Conservation (phyloP, 2,329 filamentous ascomycete species). For the Fusarium sp. region DNA sequence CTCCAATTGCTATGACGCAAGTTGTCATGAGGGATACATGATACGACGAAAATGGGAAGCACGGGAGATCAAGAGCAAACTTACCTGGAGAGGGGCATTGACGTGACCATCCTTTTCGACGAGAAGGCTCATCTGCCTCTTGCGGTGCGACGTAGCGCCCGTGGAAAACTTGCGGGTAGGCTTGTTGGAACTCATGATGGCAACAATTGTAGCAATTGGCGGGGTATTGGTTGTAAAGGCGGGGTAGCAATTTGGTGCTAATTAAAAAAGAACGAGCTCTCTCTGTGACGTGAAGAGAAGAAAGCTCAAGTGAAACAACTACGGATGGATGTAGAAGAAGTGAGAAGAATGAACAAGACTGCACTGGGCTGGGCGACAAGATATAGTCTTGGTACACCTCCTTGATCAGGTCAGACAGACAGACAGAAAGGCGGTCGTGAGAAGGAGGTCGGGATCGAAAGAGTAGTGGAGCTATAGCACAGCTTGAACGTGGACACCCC, state of each 20-base stretch:
- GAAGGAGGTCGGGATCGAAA: slow-evolving; percentile 38
- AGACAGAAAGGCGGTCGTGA: slow-evolving; percentile 41
- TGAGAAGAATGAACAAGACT: slow-evolving; percentile 11
- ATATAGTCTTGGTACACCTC: slow-evolving; percentile 35
- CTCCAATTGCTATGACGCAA: slow-evolving; percentile 15
- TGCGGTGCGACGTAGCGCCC: slow-evolving; percentile 56
- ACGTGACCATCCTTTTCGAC: slow-evolving; percentile 55
- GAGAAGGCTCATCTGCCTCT: slow-evolving; percentile 57
- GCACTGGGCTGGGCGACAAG: slow-evolving; percentile 22
- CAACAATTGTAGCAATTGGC: slow-evolving; percentile 12
- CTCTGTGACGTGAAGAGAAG: slow-evolving; percentile 9
- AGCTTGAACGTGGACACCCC: slow-evolving; percentile 27
- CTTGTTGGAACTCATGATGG: slow-evolving; percentile 41
- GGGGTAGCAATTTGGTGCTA: slow-evolving; percentile 15
- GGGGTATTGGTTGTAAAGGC: slow-evolving; percentile 19
- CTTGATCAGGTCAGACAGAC: slow-evolving; percentile 37
- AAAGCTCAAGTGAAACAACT: slow-evolving; percentile 5
- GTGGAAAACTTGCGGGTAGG: slow-evolving; percentile 54
- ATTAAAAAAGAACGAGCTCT: background rate
- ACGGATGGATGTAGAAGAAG: slow-evolving; percentile 18
- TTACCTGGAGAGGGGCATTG: slow-evolving; percentile 58
- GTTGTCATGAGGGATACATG: slow-evolving; percentile 31
- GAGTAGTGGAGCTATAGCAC: slow-evolving; percentile 37
- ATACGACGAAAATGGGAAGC: background rate
- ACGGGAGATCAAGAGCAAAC: slow-evolving; percentile 14